Evolutionary conservation across 805 yeast species (phyloP).

Genomic region (Candida patagonica): DNA sequence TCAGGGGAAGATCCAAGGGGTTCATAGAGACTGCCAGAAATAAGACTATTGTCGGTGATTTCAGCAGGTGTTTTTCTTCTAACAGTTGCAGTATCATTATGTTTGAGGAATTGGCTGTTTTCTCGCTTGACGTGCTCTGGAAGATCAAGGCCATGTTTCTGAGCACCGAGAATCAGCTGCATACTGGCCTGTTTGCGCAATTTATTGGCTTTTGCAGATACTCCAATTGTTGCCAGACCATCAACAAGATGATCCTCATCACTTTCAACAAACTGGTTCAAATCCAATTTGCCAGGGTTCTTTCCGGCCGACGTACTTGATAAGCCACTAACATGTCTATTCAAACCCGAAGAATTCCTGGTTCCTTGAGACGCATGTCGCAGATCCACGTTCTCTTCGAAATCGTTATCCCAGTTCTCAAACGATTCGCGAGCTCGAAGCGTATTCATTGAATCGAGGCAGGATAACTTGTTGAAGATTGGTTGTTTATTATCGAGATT

Average conservation of each 20-base stretch:
- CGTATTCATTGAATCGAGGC: not conserved
- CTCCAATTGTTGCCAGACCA: slow-evolving; percentile 1
- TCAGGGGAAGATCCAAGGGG: slow-evolving; percentile 1
- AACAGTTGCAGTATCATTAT: not conserved
- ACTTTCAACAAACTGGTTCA: not conserved
- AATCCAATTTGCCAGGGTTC: not conserved
- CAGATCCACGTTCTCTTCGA: slow-evolving; percentile 6
- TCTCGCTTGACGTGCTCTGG: slow-evolving; percentile 1
- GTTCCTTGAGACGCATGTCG: too few relatives aligned
- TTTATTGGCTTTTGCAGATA: not conserved
- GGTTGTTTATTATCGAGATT: not conserved
- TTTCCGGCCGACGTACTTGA: not conserved
- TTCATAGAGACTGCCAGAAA: slow-evolving; percentile 3
- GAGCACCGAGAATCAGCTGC: not conserved
- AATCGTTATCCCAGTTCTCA: slow-evolving; percentile 10
- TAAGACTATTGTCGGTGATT: slow-evolving; percentile 4
- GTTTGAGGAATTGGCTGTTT: not conserved
- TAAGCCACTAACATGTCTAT: too few relatives aligned
- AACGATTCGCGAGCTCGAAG: not conserved
- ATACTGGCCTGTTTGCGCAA: slow-evolving; percentile 3
- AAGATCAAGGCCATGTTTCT: not conserved
- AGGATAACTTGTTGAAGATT: not conserved
- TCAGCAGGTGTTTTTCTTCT: not conserved
- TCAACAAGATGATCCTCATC: slow-evolving; percentile 7
- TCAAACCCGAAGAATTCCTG: too few relatives aligned